A percentile compares a stretch with the other conserved stretches of the same genome.
Conservation (phyloP, 2,329 filamentous ascomycete genomes). For the Sarocladium kiliense region DNA sequence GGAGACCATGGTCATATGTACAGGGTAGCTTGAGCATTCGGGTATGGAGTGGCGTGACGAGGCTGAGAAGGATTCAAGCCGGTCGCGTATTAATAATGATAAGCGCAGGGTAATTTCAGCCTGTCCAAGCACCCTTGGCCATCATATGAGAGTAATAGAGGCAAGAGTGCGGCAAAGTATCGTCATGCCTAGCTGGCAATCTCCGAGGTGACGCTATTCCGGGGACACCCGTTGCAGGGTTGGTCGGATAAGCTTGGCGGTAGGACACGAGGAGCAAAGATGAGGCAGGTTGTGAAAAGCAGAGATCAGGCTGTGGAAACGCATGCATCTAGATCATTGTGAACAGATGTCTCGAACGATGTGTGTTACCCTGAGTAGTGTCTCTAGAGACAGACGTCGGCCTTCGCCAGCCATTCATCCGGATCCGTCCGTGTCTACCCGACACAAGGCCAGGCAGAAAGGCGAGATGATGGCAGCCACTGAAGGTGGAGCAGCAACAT, state of each 20-base stretch:
- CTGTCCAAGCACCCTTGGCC: not conserved
- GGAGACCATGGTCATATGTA: not conserved
- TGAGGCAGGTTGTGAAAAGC: too few relatives aligned
- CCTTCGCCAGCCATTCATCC: too few relatives aligned
- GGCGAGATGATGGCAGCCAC: not conserved
- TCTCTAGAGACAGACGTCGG: too few relatives aligned
- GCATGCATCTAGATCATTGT: too few relatives aligned
- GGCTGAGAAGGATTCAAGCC: not conserved
- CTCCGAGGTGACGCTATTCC: slow-evolving; percentile 2
- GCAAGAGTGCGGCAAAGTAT: too few relatives aligned
- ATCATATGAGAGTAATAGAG: not conserved
- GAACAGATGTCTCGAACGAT: too few relatives aligned
- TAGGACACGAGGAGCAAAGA: too few relatives aligned
- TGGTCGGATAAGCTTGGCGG: not conserved
- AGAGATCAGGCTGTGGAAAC: too few relatives aligned
- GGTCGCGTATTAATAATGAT: not conserved
- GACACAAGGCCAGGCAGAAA: not conserved
- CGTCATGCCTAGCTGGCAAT: not conserved
- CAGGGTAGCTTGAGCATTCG: slow-evolving; percentile 1
- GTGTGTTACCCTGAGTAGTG: too few relatives aligned
- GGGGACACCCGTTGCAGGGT: not conserved
- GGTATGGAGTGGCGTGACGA: not conserved
- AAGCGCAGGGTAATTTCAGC: not conserved
- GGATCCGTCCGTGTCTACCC: not conserved
- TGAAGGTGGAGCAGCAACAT: not conserved